Evolutionary conservation across 2,329 filamentous ascomycete genomes (phyloP).

Genomic region (Venturia effusa): DNA sequence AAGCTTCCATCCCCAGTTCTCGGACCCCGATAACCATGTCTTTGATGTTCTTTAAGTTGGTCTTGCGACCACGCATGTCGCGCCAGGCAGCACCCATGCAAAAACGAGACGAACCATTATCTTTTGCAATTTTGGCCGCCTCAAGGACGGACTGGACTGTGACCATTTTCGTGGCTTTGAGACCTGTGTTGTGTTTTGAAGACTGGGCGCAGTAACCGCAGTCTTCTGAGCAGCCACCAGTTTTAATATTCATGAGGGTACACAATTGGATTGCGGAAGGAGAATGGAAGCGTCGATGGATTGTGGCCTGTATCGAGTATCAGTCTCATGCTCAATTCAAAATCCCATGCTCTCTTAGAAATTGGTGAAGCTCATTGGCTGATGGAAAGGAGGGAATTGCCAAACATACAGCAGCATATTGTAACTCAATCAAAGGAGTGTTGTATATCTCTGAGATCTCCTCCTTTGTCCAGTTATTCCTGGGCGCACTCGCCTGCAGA

Average conservation of each 20-base stretch:
- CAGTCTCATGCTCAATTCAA: not conserved
- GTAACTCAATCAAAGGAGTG: slow-evolving; percentile 68
- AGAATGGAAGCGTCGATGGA: slow-evolving; percentile 79
- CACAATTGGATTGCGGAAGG: slow-evolving; percentile 80
- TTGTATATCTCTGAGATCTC: slow-evolving; percentile 77
- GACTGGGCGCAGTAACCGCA: slow-evolving; percentile 91
- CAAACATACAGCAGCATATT: slow-evolving; percentile 56
- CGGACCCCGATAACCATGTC: slow-evolving; percentile 76
- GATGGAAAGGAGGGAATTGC: slow-evolving; percentile 6
- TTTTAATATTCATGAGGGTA: slow-evolving; percentile 95
- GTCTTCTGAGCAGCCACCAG: slow-evolving; percentile 82
- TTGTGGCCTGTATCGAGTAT: slow-evolving; percentile 44
- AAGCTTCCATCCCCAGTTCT: slow-evolving; percentile 77
- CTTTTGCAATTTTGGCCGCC: slow-evolving; percentile 65
- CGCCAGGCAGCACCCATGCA: slow-evolving; percentile 94
- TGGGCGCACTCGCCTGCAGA: slow-evolving; percentile 47
- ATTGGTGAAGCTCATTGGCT: not conserved
- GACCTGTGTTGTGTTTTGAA: slow-evolving; percentile 65
- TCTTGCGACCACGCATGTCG: slow-evolving; percentile 86
- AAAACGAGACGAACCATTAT: slow-evolving; percentile 80
- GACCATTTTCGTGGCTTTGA: slow-evolving; percentile 70
- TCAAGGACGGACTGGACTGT: slow-evolving; percentile 70
- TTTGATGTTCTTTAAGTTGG: slow-evolving; percentile 70
- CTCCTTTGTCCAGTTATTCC: slow-evolving; percentile 69
- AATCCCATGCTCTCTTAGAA: not conserved